Evolutionary conservation across 139 green algal species (phyloP), one percentile per base, ranked within the genome.

Genomic region (Haematococcus sp.): DNA sequence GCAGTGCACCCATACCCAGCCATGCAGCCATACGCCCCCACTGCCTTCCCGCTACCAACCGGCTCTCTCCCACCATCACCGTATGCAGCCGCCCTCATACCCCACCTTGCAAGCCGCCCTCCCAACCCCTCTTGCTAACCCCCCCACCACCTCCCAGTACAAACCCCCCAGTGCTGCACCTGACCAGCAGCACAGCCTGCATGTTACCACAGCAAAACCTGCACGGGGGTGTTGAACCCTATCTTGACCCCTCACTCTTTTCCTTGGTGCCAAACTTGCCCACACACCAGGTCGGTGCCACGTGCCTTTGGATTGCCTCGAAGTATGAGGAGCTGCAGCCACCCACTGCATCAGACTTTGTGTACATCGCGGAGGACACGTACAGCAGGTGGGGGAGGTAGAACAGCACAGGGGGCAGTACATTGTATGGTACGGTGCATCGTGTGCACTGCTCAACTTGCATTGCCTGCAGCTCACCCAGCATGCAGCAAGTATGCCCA

Each of bases 301-400:
- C 95, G 0, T 90, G 91, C 32, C 97, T 99, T 93, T 88, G 98
- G 27, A 84, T 99, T 17, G 95, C 93, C 20, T 92, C 89, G 71
- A 99, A 99, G 85, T 98, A 99, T 61, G 95, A 99, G 86, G 95
- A 98, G 82, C 98, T 98, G 83, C 98, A 93, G 93, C 92, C 94
- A 1, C 95, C 93, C 0, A 94, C 98, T 80, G 93, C 98, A n/a
- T 77, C 84, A 4, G 95, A 99, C 86, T 99, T 99, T 80, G 94
- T 99, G 20, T 98, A 97, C 89, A 99, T 99, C 85, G 95, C 82
- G n/a, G 95, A 98, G 83, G 89, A 91, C 55, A 95, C 95, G 43
- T 99, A 99, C 90, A 95, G 86, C 4, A 82, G 87, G 52, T 60
- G 52, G 9, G 22, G 3, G 15, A 16, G 4, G 22, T n/a, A 60